These are phyloP conservation scores for Tetrapisispora nanseiensis DNA, from an alignment of 805 yeast species.

Conservation along the genomic window DNA sequence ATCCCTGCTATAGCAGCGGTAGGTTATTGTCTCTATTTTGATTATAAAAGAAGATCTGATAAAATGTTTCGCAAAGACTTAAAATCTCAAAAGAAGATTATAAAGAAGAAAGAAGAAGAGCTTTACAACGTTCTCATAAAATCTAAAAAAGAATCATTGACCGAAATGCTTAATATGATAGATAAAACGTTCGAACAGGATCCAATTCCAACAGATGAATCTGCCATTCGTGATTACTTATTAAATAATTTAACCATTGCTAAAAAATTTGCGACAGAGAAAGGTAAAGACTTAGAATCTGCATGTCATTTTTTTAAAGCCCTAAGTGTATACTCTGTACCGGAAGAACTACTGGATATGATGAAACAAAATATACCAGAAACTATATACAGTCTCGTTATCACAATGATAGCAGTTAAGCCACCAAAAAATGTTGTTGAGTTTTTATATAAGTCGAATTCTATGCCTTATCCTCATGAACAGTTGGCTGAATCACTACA, in stretches of 20 bases:
- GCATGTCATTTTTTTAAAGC: conserved; percentile 90
- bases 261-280: conserved; percentile 60
- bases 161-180: conserved; percentile 50
- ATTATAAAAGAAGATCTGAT: conserved; percentile 78
- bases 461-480: not conserved
- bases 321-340: conserved; percentile 81
- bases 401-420: conserved; percentile 77
- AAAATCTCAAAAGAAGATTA: conserved; percentile 32
- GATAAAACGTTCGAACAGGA: conserved; percentile 50
- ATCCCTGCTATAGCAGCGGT: conserved; percentile 34
- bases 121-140: conserved; percentile 45
- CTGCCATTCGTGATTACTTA: conserved; percentile 66
- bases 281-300: conserved; percentile 62
- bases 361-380: conserved; percentile 80
- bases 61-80: conserved; percentile 72
- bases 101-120: conserved; percentile 48
- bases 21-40: conserved; percentile 83
- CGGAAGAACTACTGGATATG: conserved; percentile 76
- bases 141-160: conserved; percentile 49
- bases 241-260: conserved; percentile 72
- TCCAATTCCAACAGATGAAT: conserved; percentile 62
- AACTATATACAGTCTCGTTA: conserved; percentile 67
- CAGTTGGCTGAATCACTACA: not conserved
- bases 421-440: conserved; percentile 73
- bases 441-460: conserved; percentile 37